Percentiles rank a stretch among this genome's conserved stretches.
These are phyloP conservation scores for Lophiotrema nucula DNA, from an alignment of 495 filamentous ascomycete genomes.

Conservation along the genomic window DNA sequence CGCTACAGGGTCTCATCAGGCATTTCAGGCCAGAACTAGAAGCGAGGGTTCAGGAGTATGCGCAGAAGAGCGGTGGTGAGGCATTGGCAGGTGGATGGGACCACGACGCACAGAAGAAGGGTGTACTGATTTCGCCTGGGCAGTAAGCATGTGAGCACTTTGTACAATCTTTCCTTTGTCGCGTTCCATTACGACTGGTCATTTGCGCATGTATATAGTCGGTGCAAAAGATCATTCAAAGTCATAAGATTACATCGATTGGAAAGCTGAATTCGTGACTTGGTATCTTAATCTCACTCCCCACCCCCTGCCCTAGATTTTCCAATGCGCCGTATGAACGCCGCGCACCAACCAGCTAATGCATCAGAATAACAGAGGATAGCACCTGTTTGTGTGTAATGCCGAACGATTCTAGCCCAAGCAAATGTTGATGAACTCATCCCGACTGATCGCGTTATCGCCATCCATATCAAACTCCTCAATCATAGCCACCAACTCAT, in stretches of 20 bases:
- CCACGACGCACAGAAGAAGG: conserved; percentile 70
- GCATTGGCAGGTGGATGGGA: conserved; percentile 86
- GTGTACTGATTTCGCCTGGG: conserved; percentile 83
- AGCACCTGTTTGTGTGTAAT: too few species aligned
- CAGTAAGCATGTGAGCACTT: conserved; percentile 43
- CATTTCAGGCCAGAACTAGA: conserved; percentile 97
- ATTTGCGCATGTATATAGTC: not conserved
- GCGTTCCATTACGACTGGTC: not conserved
- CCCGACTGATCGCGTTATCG: conserved; percentile 81
- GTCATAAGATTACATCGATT: not conserved
- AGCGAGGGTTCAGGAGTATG: conserved; percentile 75
- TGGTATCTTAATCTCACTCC: not conserved
- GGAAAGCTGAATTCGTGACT: not conserved
- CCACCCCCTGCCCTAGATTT: not conserved
- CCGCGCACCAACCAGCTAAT: too few species aligned
- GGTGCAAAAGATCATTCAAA: not conserved
- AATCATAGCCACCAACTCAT: conserved; percentile 92
- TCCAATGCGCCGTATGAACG: too few species aligned
- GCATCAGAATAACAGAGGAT: too few species aligned
- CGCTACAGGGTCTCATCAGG: conserved; percentile 93
- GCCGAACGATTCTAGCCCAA: too few species aligned
- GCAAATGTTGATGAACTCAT: conserved; percentile 87
- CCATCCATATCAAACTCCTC: conserved; percentile 97
- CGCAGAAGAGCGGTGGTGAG: conserved; percentile 63
- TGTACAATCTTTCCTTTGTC: conserved; percentile 1